Evolutionary conservation across 805 yeast genomes (phyloP).

Genomic region (Ogataea philodendri): DNA sequence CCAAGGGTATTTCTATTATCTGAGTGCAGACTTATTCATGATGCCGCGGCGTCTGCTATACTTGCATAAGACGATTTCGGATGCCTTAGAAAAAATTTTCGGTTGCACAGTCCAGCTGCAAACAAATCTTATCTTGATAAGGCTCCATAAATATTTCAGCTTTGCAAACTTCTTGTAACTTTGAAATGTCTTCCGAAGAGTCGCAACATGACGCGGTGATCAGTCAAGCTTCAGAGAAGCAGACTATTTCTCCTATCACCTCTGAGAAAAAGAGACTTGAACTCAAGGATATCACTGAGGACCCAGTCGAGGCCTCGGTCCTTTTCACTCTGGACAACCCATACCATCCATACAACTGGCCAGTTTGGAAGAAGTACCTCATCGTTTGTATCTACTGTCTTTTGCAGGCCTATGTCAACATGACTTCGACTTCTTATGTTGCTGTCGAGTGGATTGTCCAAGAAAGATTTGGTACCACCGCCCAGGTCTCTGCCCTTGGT

Average conservation of each 20-base stretch:
- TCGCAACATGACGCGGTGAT: slow-evolving; percentile 2
- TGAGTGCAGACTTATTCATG: background rate
- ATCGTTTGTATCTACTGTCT: slow-evolving; percentile 29
- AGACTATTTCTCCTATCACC: slow-evolving; percentile 11
- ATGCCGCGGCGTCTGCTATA: no score
- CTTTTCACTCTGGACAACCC: slow-evolving; percentile 29
- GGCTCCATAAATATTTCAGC: background rate
- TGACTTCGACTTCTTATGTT: slow-evolving; percentile 36
- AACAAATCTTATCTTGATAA: background rate
- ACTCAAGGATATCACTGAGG: slow-evolving; percentile 25
- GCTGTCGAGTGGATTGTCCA: slow-evolving; percentile 32
- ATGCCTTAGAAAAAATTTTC: slow-evolving; percentile 4
- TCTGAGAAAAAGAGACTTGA: slow-evolving; percentile 24
- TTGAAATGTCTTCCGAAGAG: slow-evolving; percentile 5
- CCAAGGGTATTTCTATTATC: background rate
- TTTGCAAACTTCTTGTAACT: no score
- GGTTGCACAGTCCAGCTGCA: background rate
- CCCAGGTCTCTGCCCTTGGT: slow-evolving; percentile 36
- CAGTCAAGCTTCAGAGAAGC: slow-evolving; percentile 10
- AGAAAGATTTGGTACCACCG: slow-evolving; percentile 25
- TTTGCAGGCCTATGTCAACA: slow-evolving; percentile 32
- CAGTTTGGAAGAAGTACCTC: slow-evolving; percentile 24
- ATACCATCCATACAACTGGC: slow-evolving; percentile 36
- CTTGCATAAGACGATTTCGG: no score
- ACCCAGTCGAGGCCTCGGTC: slow-evolving; percentile 32